phyloP scores from a whole-genome alignment of 208 protist species.

The Giardia duodenalis region DNA sequence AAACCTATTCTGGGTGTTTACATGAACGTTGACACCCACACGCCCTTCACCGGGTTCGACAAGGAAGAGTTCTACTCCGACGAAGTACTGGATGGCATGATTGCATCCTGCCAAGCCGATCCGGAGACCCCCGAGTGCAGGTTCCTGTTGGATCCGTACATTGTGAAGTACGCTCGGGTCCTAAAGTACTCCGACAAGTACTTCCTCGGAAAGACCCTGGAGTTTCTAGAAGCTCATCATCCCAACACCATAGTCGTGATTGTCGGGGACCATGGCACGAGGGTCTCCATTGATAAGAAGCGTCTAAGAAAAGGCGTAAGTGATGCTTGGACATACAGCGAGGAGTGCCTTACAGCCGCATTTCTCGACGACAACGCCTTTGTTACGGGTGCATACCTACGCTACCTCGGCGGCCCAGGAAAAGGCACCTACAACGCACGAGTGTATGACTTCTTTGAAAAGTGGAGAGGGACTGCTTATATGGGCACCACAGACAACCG shows the following conservation, averaged over 20 bases:
- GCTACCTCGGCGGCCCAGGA: not conserved
- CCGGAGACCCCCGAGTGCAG: not conserved
- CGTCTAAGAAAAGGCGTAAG: not conserved
- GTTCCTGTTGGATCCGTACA: not conserved
- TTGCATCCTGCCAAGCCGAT: not conserved
- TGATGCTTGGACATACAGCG: not conserved
- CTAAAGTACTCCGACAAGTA: constrained; percentile 12
- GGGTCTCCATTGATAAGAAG: not conserved
- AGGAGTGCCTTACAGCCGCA: not conserved
- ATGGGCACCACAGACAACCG: not conserved
- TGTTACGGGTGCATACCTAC: not conserved
- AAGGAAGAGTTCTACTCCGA: not conserved
- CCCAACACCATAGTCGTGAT: not conserved
- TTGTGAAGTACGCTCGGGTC: not conserved
- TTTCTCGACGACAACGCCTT: not conserved
- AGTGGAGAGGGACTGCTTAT: not conserved
- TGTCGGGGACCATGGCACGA: not conserved
- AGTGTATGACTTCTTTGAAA: not conserved
- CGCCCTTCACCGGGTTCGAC: constrained; percentile 4
- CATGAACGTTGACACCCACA: constrained; percentile 16
- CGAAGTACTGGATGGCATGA: no score
- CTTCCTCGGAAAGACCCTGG: not conserved
- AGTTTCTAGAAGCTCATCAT: not conserved
- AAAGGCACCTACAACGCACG: no score
- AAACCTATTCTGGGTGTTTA: not conserved